Evolutionary conservation across 1,284 basidiomycete genomes (phyloP), one percentile per base, ranked within the genome.

Genomic region (Anthracocystis setariae): DNA sequence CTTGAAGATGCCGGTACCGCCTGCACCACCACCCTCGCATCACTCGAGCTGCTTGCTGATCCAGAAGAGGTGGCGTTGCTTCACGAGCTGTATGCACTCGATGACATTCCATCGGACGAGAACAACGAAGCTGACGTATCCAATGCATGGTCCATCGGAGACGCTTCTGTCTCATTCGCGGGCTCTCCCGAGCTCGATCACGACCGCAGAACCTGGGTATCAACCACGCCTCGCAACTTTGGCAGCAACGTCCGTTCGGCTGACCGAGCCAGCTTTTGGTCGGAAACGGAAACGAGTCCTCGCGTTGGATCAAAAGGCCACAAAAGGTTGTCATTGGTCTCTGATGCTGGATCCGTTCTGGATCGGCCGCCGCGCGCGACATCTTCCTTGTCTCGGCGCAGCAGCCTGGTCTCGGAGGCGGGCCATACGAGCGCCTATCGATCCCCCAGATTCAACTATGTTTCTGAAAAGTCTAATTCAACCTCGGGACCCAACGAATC

Each of bases 81-180:
- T 15, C 44, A 64, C 15, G 76, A 78, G 5, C 66, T 80, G 59
- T 77, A 79, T 38, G 60, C 71, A 13, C 51, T 79, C 2, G 69
- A 76, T 9, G 46, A 20, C 13, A 17, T 18, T n/a, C n/a, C 56
- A 8, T 40, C 43, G 33, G 63, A 56, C 12, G 64, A 61, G 3
- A 21, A 44, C 17, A 46, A 56, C 20, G 60, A 72, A 7, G 46
- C 43, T 15, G 73, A 64, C 13, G 46, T 32, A 17, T 55, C 60
- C 25, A 38, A 49, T 17, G 57, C 56, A 2, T 70, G 67, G 67
- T 37, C 52, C 18, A 45, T 46, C 9, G 58, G 33, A 23, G 68
- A 71, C 24, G 46, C 47, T 2, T 64, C 62, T 4, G 53, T 50
- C 9, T 17, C 57, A 12, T 71, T 58, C 13, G 55, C 57, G 3